Base-by-base conservation (phyloP, 495 filamentous ascomycete species). In the Podospora didyma region DNA sequence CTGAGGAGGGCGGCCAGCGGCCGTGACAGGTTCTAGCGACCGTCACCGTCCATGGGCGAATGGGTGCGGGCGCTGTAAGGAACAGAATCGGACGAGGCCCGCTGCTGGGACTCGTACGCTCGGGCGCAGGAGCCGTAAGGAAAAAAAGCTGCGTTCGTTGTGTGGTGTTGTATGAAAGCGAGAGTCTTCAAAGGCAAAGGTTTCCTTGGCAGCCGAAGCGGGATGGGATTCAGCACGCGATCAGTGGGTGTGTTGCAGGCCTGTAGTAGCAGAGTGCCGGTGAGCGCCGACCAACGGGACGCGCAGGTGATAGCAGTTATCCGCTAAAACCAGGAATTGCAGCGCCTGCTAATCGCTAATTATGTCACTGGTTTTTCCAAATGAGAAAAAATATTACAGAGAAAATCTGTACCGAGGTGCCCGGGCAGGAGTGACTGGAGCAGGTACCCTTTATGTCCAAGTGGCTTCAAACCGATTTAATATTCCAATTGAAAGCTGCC, bases 1-100 rank as follows among this genome's bases (percentile, higher is more conserved):
- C 77, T 73, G 75, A 72, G 75, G 73, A 75, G n/a, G n/a, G n/a
- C 74, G 69, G 71, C 72, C 56, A 51, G 57, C 70, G 71, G 75
- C 76, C 72, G 68, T 70, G 71, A 73, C 71, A 68, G 65, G 59
- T 62, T 50, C 71, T 78, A 79, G 59, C 66, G 70, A 65, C 69
- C 70, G 65, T 71, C 68, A 66, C 71, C 68, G 73, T 67, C 69
- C 78, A 81, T 80, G 73, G 70, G 66, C 75, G 37, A 31, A 17
- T 7, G 41, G 5, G 20, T 10, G 21, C 35, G 26, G 26, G 9
- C n/a, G 9, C 45, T 17, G 54, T n/a, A 49, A 44, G 28, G 26
- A 44, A 31, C 17, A 14, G 14, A 41, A n/a, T 22, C 5, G n/a
- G 28, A 42, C 21, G 45, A 4, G 12, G 12, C 1, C 39, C 39